A percentile compares a stretch with the other conserved stretches of the same genome.
Conservation (phyloP, 2,329 filamentous ascomycete genomes). For the Trichophaea hybrida region DNA sequence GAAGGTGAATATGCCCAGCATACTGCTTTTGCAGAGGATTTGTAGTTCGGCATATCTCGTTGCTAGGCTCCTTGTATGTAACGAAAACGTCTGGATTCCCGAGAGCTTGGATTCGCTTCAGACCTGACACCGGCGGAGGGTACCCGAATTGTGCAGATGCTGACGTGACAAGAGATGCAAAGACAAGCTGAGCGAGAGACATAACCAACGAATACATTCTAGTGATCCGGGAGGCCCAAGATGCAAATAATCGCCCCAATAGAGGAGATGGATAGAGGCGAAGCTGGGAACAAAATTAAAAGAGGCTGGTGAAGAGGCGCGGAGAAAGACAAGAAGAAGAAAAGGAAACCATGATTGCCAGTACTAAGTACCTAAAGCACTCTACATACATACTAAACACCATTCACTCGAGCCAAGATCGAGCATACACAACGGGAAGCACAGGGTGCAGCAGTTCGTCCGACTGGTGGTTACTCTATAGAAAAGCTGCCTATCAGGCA, state of each 20-base stretch:
- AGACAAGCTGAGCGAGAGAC: background rate
- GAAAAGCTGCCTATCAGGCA: no score
- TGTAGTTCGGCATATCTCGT: constrained; percentile 49
- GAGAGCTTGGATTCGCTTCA: constrained; percentile 47
- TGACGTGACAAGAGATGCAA: background rate
- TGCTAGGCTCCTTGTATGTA: constrained; percentile 48
- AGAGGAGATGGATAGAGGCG: background rate
- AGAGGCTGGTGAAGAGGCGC: background rate
- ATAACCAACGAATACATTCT: background rate
- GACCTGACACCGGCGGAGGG: constrained; percentile 31
- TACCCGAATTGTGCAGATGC: constrained; percentile 25
- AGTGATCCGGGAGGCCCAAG: background rate
- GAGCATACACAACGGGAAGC: no score
- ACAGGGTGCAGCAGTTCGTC: no score
- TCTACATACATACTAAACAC: no score
- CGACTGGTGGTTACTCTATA: no score
- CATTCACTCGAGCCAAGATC: no score
- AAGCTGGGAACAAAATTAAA: background rate
- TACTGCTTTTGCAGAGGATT: constrained; percentile 54
- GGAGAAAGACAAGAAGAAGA: background rate
- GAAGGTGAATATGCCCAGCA: constrained; percentile 46
- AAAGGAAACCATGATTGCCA: no score
- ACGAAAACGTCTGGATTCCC: constrained; percentile 50
- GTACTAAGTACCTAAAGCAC: no score
- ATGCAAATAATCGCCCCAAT: background rate